Base-by-base conservation (phyloP, 768 basidiomycete genomes). In the Naganishia onofrii region DNA sequence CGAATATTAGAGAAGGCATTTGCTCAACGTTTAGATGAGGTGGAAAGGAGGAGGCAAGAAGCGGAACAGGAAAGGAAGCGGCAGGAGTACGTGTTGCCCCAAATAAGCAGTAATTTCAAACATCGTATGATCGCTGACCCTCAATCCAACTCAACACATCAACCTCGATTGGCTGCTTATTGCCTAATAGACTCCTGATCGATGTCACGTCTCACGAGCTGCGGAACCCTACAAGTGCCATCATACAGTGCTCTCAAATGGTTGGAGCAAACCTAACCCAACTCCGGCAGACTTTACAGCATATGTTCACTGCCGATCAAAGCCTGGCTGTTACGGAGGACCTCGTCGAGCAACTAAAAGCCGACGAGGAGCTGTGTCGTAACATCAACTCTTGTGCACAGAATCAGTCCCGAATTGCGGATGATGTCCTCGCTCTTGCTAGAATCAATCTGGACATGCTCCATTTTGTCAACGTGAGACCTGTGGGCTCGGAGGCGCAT, bases 381-480 rank as follows among this genome's bases (percentile, higher is more conserved):
- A 77, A 82, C 46, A 83, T 83, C 63, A 81, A 82, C 65, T 77
- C 80, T 44, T 82, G 81, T 75, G 80, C 79, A 19, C 68, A 82
- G 55, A 72, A 78, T 12, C 82, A 82, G 72, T 80, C 81, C 58
- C 70, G 81, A 56, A 83, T 83, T 32, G 78, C 80, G 38, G 82
- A 83, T 69, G 83, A 83, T 70, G 80, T 83, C 0, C 76, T 83
- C 13, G 81, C 82, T 17, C 72, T 83, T 17, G 83, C 81, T 23
- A 71, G 82, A 42, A 81, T 83, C 53, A 82, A 82, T 68, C 74
- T 83, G 4, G 78, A 80, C 58, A 73, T 74, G 69, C 73, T 75
- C 26, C 73, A 74, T 17, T 72, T 78, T 32, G 74, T 75, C n/a
- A 68, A 71, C 26, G 71, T 74, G 32, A 74, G 71, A 23, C 68